Conservation (phyloP, 345 rosid genomes). For the Brassica nigra region DNA sequence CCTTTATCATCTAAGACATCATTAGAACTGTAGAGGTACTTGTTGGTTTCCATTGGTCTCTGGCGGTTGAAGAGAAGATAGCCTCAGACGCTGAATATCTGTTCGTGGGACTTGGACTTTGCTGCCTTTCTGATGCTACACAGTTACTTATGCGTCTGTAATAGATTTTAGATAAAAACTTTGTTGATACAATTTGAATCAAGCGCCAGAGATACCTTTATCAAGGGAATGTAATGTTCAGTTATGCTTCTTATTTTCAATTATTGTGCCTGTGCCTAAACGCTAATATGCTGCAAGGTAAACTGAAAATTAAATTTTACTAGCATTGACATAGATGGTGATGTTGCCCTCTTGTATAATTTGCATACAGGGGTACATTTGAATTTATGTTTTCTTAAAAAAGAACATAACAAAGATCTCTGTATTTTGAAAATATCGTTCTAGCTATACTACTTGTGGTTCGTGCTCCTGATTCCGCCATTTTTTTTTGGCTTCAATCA, state of each 20-base stretch:
- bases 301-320: neutral
- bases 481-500: neutral
- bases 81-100: conserved; percentile 21
- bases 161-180: conserved; percentile 19
- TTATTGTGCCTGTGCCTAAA: neutral
- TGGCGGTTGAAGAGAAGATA: conserved; percentile 42
- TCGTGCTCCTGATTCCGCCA: neutral
- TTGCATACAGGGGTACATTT: conserved; percentile 32
- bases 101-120: conserved; percentile 11
- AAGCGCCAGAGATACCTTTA: neutral
- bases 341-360: conserved; percentile 31
- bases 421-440: neutral
- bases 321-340: neutral
- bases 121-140: conserved; percentile 23
- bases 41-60: conserved; percentile 50
- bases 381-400: conserved; percentile 19
- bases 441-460: conserved; percentile 31
- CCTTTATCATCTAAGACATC: conserved; percentile 41
- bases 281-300: neutral
- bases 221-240: neutral
- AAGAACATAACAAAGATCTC: conserved; percentile 18
- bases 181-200: conserved; percentile 30
- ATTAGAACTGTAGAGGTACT: conserved; percentile 47
- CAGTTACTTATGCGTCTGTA: conserved; percentile 22
- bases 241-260: neutral